Conservation (phyloP, 2,329 filamentous ascomycete species). For the Claviceps quebecensis region DNA sequence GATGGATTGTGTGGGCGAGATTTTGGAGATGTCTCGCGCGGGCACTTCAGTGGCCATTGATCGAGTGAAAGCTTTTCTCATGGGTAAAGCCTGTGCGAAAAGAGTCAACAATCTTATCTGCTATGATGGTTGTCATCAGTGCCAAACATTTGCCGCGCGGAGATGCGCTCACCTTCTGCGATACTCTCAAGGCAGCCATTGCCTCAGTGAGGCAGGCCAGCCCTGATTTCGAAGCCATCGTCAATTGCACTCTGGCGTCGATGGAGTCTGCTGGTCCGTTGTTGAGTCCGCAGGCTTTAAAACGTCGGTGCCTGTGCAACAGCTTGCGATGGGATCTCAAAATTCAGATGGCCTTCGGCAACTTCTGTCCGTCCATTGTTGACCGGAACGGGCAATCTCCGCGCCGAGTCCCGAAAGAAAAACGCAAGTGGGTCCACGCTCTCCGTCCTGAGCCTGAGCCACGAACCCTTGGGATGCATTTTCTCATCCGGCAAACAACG, state of each 20-base stretch:
- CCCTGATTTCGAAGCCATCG: constrained; percentile 22
- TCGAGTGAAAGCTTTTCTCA: constrained; percentile 30
- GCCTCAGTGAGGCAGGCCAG: constrained; percentile 38
- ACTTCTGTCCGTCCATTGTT: not conserved
- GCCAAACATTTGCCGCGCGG: not conserved
- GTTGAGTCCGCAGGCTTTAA: not conserved
- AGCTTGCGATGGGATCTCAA: constrained; percentile 5
- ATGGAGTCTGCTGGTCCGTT: not conserved
- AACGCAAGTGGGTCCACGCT: constrained; percentile 12
- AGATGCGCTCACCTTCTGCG: constrained; percentile 19
- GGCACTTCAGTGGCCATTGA: constrained; percentile 42
- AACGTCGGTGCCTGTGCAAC: constrained; percentile 7
- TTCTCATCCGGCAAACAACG: not conserved
- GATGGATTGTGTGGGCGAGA: constrained; percentile 20
- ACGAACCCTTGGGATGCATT: not conserved
- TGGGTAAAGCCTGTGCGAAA: constrained; percentile 20
- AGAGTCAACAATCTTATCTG: not conserved
- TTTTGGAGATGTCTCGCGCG: constrained; percentile 23
- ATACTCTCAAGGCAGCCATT: constrained; percentile 34
- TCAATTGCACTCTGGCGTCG: not conserved
- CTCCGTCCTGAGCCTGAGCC: not conserved
- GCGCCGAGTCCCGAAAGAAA: constrained; percentile 9
- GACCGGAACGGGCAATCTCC: constrained; percentile 12
- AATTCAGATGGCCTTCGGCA: constrained; percentile 16
- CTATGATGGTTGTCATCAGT: not conserved